Conservation (phyloP, 495 filamentous ascomycete species). For the Neurospora intermedia region DNA sequence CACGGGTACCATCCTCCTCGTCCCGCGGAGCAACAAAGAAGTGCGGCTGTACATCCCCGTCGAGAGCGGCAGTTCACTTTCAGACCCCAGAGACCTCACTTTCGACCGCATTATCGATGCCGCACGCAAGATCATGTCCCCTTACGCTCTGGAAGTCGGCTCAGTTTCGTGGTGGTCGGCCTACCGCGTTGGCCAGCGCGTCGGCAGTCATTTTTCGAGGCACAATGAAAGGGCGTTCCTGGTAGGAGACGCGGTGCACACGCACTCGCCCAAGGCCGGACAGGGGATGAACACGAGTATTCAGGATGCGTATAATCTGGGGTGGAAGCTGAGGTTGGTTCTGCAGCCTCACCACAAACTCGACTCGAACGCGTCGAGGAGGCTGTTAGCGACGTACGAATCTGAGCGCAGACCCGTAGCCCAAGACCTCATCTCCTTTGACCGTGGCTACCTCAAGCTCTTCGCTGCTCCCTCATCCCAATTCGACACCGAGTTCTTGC, state of each 20-base stretch:
- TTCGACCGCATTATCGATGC: slow-evolving; percentile 46
- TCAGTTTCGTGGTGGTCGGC: slow-evolving; percentile 27
- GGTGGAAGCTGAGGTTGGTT: slow-evolving; percentile 62
- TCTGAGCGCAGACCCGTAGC: slow-evolving; percentile 56
- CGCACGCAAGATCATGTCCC: slow-evolving; percentile 48
- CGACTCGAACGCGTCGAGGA: no score
- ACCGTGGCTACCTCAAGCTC: slow-evolving; percentile 44
- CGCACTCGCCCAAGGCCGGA: slow-evolving; percentile 59
- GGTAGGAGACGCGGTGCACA: slow-evolving; percentile 52
- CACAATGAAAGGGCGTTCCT: slow-evolving; percentile 51
- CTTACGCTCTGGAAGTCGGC: slow-evolving; percentile 43
- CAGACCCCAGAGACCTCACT: slow-evolving; percentile 35
- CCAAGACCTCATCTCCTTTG: slow-evolving; percentile 63
- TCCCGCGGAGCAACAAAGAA: slow-evolving; percentile 52
- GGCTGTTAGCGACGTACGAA: no score
- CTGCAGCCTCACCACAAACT: no score
- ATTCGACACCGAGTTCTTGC: slow-evolving; percentile 24
- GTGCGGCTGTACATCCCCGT: slow-evolving; percentile 62
- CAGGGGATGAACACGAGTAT: slow-evolving; percentile 69
- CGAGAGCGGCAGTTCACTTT: slow-evolving; percentile 29
- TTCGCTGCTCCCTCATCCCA: slow-evolving; percentile 31
- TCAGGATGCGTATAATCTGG: slow-evolving; percentile 61
- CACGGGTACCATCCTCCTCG: slow-evolving; percentile 55
- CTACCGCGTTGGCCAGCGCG: slow-evolving; percentile 63
- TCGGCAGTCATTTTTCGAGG: slow-evolving; percentile 51